Percentiles rank a stretch among this genome's conserved stretches.
Conservation (phyloP, 2,329 filamentous ascomycete species). For the Shiraia bambusicola region DNA sequence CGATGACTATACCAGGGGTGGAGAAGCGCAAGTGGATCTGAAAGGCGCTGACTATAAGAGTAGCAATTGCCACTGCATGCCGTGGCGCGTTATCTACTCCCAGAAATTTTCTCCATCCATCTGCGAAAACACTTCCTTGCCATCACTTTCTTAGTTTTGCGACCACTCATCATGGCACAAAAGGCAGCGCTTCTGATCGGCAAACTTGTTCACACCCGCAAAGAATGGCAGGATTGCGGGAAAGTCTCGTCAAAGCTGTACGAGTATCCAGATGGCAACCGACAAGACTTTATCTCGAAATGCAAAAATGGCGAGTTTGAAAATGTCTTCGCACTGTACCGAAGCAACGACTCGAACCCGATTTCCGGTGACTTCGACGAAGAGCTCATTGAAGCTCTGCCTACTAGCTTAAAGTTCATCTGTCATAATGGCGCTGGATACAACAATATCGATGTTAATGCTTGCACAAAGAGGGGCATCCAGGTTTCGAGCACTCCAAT, state of each 20-base stretch:
- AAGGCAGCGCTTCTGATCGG: slow-evolving; percentile 50
- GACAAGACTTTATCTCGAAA: slow-evolving; percentile 58
- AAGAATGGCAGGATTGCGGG: slow-evolving; percentile 49
- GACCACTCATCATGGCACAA: slow-evolving; percentile 28
- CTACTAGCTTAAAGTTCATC: slow-evolving; percentile 47
- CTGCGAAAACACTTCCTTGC: slow-evolving; percentile 2
- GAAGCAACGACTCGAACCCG: slow-evolving; percentile 59
- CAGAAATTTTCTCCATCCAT: not conserved
- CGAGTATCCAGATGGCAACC: slow-evolving; percentile 57
- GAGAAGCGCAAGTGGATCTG: slow-evolving; percentile 14
- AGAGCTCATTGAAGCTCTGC: slow-evolving; percentile 47
- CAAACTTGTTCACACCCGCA: slow-evolving; percentile 46
- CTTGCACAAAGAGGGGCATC: slow-evolving; percentile 52
- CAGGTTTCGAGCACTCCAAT: slow-evolving; percentile 50
- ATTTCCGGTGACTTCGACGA: slow-evolving; percentile 51
- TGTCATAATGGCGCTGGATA: slow-evolving; percentile 59
- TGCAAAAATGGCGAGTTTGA: slow-evolving; percentile 58
- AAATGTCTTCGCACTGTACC: slow-evolving; percentile 58
- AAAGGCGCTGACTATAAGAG: slow-evolving; percentile 17
- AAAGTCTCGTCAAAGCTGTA: slow-evolving; percentile 41
- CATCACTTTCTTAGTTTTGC: not conserved
- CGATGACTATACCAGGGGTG: slow-evolving; percentile 22
- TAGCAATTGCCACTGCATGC: slow-evolving; percentile 18
- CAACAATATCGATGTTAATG: slow-evolving; percentile 60
- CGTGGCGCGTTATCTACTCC: slow-evolving; percentile 1